phyloP scores from a whole-genome alignment of 331 rosid genomes.

The Quercus lobata region DNA sequence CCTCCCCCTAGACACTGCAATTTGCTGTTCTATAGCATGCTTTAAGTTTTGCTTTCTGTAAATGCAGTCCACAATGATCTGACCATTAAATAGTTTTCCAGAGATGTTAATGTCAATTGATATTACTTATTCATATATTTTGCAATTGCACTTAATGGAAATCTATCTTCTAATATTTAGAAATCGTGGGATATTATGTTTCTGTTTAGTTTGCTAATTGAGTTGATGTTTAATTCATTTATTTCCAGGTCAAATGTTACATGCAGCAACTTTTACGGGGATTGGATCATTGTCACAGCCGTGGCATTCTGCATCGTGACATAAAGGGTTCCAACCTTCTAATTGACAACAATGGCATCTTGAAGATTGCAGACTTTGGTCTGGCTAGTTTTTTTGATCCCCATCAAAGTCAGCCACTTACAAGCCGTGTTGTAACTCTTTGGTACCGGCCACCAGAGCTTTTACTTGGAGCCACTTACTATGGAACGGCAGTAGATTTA shows the following conservation, averaged over 20 bases:
- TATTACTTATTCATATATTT: not conserved
- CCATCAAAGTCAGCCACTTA: slow-evolving; percentile 68
- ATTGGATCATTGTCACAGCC: slow-evolving; percentile 85
- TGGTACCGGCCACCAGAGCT: slow-evolving; percentile 96
- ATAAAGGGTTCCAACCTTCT: slow-evolving; percentile 94
- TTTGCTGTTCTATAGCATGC: not conserved
- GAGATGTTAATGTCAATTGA: not conserved
- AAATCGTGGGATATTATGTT: not conserved
- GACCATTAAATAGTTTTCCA: not conserved
- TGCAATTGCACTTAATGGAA: not conserved
- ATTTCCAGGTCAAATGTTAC: slow-evolving; percentile 85
- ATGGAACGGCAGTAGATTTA: slow-evolving; percentile 77
- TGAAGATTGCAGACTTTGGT: slow-evolving; percentile 91
- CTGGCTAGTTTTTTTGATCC: slow-evolving; percentile 80
- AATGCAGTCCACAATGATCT: not conserved
- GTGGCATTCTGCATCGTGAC: slow-evolving; percentile 86
- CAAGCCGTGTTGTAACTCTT: slow-evolving; percentile 92
- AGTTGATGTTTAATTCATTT: slow-evolving; percentile 12
- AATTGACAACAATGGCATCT: slow-evolving; percentile 72
- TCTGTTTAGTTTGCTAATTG: slow-evolving; percentile 1
- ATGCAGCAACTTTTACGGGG: slow-evolving; percentile 84
- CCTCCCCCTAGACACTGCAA: not conserved
- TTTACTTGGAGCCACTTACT: slow-evolving; percentile 88
- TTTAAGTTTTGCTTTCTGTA: not conserved
- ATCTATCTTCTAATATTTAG: not conserved